Base-by-base conservation (phyloP, 768 basidiomycete species). In the Mycena alexandri region DNA sequence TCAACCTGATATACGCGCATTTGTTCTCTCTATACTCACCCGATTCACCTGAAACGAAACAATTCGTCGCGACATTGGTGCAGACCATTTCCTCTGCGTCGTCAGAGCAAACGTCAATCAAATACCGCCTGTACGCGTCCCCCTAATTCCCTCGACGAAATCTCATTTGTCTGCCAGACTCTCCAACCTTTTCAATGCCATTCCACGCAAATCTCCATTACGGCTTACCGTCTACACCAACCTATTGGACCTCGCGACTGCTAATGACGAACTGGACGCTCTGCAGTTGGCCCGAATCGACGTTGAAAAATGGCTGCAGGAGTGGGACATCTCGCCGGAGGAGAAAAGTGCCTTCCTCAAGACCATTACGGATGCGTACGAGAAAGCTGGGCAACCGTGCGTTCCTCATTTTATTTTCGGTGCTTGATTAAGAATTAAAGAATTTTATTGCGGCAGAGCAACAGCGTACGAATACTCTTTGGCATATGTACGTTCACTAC, bases 1-100 rank as follows among this genome's bases (percentile, higher is more conserved):
- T 94, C 84, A 94, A 94, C 78, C 84, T 95, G 38, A 75, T 95
- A 47, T 91, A 87, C 73, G 86, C 93, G 3, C 92, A 94, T 79
- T 75, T 94, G 43, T 85, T 92, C 69, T 78, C 85, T 12, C 79
- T 92, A 25, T 90, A 87, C 78, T 78, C 87, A 9, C 67, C 79
- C 52, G 84, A 87, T 62, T 85, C 88, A 7, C 75, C 86, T 19
- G 88, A 90, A 76, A 82, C 82, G n/a, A 86, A 81, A 72, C 76
- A 83, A 58, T 84, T 85, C 71, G 72, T 90, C 48, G 74, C 78
- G 17, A 74, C 79, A 33, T 81, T 94, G 52, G 78, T 91, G 51
- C 79, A 80, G 69, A 83, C 84, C 25, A 87, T 93, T 61, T 82
- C 87, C 17, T 81, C 87, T 13, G 83, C 89, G 12, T 76, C 86